phyloP scores from a whole-genome alignment of 2,329 filamentous ascomycete species.

The Phyllosticta citriasiana region DNA sequence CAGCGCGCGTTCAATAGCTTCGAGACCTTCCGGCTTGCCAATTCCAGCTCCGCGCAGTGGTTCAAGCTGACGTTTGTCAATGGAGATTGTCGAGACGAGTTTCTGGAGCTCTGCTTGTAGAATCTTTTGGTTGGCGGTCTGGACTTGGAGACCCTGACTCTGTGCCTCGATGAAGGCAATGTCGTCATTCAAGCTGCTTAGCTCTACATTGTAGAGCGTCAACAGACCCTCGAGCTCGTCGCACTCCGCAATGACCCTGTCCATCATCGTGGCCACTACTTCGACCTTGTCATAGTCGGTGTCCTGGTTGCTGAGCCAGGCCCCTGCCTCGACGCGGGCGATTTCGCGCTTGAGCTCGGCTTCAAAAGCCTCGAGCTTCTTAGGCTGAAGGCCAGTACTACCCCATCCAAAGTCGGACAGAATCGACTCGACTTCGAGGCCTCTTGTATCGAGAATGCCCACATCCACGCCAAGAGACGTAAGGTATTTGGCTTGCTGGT shows the following conservation, averaged over 20 bases:
- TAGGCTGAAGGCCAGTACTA: conserved; percentile 62
- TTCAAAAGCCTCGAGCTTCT: conserved; percentile 71
- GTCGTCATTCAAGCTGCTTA: conserved; percentile 88
- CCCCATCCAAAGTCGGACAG: conserved; percentile 86
- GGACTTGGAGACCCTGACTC: conserved; percentile 90
- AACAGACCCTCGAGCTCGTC: conserved; percentile 92
- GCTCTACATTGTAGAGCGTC: conserved; percentile 87
- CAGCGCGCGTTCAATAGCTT: conserved; percentile 67
- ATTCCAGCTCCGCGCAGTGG: conserved; percentile 65
- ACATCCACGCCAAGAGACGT: conserved; percentile 69
- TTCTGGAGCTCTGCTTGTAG: conserved; percentile 82
- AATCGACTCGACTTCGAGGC: conserved; percentile 70
- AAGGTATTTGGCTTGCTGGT: conserved; percentile 71
- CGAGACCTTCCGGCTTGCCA: conserved; percentile 58
- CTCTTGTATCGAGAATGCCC: conserved; percentile 62
- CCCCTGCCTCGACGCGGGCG: conserved; percentile 81
- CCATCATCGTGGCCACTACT: conserved; percentile 75
- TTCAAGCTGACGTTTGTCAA: conserved; percentile 65
- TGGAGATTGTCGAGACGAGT: conserved; percentile 83
- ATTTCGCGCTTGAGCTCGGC: conserved; percentile 77
- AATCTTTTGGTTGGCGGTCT: conserved; percentile 92
- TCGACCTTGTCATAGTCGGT: conserved; percentile 86
- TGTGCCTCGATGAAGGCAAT: conserved; percentile 97
- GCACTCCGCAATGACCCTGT: conserved; percentile 85
- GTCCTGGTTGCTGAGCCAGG: conserved; percentile 74